Evolutionary conservation across 139 green algal species (phyloP), one percentile per base, ranked within the genome.

Genomic region (Micractinium sp.): DNA sequence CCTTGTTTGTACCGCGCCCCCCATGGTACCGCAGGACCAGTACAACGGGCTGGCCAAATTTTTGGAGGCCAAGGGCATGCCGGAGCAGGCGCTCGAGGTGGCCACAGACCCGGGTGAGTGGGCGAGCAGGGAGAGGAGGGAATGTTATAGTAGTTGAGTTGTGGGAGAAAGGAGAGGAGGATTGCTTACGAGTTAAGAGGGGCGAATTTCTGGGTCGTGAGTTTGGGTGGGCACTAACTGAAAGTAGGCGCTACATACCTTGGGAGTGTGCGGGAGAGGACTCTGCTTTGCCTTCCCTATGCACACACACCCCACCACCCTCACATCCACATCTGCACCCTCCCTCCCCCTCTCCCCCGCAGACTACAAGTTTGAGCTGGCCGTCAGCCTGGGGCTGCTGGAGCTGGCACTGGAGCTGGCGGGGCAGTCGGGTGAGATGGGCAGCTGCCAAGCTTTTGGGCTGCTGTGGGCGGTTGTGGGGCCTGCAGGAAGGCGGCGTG

Each of bases 341-440:
- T 35, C 14, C n/a, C 35, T 3, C 25, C 29, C 73, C 20, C 14
- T 35, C n/a, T 39, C 29, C 39, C 69, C 25, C 75, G 75, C 85
- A 89, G 96, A 99, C 93, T 99, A 99, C 95, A 92, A 93, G 39
- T 99, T 99, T 89, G 96, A 99, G 69, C 93, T 99, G 47, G 96
- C 96, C 0, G 90, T 99, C 61, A 93, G 97, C 91, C 94, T 99
- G 82, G 96, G 97, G 13, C 91, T 98, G 88, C 94, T 99, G 86
- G 92, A 94, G 15, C 90, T 95, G 33, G 98, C 97, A 0, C 89
- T 94, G 14, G 85, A 93, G 22, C 97, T 99, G 66, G 97, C 97
- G 14, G 90, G 94, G 41, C 85, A 89, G 63, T 88, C 63, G 41
- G 78, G 78, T 83, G 39, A 66, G 76, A 9, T 16, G 4, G 20